A percentile compares a stretch with the other conserved stretches of the same genome.
phyloP scores from a whole-genome alignment of 139 green algal genomes.

The Dunaliella primolecta region DNA sequence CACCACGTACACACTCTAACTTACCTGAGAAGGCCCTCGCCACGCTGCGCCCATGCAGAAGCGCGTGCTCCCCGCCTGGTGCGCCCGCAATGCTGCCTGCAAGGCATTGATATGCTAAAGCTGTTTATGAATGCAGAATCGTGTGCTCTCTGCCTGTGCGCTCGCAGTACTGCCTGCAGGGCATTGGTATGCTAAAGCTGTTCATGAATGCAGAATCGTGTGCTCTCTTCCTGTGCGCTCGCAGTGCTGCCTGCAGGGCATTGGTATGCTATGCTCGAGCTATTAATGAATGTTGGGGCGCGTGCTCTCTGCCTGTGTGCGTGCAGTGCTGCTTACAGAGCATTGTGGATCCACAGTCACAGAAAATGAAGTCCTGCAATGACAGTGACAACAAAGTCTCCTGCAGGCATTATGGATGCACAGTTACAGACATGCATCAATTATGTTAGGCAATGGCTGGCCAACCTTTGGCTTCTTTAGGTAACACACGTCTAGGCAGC shows the following conservation, averaged over 20 bases:
- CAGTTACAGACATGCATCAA: too few relatives aligned
- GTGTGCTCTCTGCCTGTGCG: conserved; percentile 90
- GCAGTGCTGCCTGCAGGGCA: conserved; percentile 63
- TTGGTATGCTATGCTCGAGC: too few relatives aligned
- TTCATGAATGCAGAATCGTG: conserved; percentile 99
- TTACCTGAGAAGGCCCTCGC: conserved; percentile 81
- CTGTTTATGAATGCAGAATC: conserved; percentile 99
- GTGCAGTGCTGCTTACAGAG: conserved; percentile 72
- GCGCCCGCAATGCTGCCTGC: conserved; percentile 79
- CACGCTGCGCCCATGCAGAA: conserved; percentile 99
- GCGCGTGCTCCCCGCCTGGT: conserved; percentile 89
- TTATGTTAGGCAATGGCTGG: too few relatives aligned
- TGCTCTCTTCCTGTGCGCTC: conserved; percentile 90
- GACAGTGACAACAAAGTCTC: too few relatives aligned
- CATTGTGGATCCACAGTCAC: too few relatives aligned
- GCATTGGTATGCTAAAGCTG: too few relatives aligned
- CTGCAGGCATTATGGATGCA: too few relatives aligned
- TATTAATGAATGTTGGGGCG: conserved; percentile 99
- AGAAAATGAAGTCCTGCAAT: too few relatives aligned
- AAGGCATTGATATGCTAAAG: too few relatives aligned
- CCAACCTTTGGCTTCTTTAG: too few relatives aligned
- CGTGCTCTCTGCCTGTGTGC: conserved; percentile 91
- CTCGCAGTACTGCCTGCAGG: conserved; percentile 71
- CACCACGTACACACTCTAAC: not conserved
- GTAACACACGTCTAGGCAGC: too few relatives aligned